These are phyloP conservation scores for Heliamphora pulchella DNA, from an alignment of 179 eudicot species.

Conservation along the genomic window DNA sequence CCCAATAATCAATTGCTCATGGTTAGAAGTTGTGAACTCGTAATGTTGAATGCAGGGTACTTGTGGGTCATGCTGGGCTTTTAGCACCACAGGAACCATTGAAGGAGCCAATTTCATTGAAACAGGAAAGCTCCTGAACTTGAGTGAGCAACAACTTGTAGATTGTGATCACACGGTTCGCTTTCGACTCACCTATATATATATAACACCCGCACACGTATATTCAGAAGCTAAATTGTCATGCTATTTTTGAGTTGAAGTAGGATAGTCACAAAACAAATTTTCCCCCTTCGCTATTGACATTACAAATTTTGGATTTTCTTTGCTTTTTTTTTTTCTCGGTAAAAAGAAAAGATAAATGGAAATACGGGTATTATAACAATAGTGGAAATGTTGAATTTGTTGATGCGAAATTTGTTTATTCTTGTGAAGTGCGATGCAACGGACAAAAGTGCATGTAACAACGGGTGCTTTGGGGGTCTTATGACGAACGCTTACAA, in stretches of 20 bases:
- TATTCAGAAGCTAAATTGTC: no score
- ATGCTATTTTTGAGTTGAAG: no score
- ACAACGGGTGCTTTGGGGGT: slow-evolving; percentile 71
- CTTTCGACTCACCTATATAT: no score
- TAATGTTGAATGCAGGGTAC: slow-evolving; percentile 41
- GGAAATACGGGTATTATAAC: not conserved
- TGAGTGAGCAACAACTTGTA: slow-evolving; percentile 90
- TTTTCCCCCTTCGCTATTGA: no score
- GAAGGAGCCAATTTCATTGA: slow-evolving; percentile 92
- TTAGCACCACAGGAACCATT: slow-evolving; percentile 78
- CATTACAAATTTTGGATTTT: not conserved
- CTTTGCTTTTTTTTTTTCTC: not conserved
- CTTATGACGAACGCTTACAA: slow-evolving; percentile 89
- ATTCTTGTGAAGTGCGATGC: slow-evolving; percentile 49
- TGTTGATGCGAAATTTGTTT: not conserved
- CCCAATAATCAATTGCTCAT: not conserved
- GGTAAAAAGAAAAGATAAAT: not conserved
- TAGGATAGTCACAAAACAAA: no score
- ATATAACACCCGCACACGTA: no score
- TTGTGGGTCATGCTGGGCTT: slow-evolving; percentile 97
- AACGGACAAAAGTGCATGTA: slow-evolving; percentile 44
- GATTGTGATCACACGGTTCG: slow-evolving; percentile 89
- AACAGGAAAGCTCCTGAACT: slow-evolving; percentile 78
- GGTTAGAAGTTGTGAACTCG: not conserved
- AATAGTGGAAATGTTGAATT: not conserved